Evolutionary conservation across 208 protist species (phyloP).

Genomic region (Naegleria gruberi): DNA sequence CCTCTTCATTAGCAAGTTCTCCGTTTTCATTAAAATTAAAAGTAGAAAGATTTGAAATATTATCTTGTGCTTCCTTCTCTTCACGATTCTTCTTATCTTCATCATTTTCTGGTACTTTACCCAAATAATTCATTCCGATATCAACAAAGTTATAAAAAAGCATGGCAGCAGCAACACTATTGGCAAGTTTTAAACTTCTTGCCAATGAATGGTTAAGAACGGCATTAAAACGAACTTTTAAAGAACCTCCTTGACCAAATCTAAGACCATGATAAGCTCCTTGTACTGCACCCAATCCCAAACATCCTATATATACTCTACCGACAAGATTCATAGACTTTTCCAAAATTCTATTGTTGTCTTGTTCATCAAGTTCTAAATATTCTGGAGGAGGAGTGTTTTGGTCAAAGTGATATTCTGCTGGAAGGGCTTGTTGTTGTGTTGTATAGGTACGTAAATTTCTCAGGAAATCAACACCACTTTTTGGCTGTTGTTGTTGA

Average conservation of each 20-base stretch:
- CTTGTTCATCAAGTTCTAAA: neutral
- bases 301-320: neutral
- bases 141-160: neutral
- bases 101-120: neutral
- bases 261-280: neutral
- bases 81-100: neutral
- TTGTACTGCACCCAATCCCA: neutral
- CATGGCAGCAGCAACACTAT: neutral
- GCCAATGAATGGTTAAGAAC: neutral
- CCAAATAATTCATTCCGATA: neutral
- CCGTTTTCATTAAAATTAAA: neutral
- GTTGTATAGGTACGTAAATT: neutral
- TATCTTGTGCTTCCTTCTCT: neutral
- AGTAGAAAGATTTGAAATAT: neutral
- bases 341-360: neutral
- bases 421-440: neutral
- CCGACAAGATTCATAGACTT: neutral
- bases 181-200: neutral
- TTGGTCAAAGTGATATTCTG: neutral
- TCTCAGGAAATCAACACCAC: neutral
- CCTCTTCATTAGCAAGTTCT: neutral
- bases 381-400: neutral
- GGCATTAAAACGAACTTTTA: neutral
- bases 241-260: neutral
- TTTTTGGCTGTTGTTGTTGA: neutral